These are phyloP conservation scores for Thalia dealbata DNA, from an alignment of 176 grass and related monocot species.

Conservation along the genomic window DNA sequence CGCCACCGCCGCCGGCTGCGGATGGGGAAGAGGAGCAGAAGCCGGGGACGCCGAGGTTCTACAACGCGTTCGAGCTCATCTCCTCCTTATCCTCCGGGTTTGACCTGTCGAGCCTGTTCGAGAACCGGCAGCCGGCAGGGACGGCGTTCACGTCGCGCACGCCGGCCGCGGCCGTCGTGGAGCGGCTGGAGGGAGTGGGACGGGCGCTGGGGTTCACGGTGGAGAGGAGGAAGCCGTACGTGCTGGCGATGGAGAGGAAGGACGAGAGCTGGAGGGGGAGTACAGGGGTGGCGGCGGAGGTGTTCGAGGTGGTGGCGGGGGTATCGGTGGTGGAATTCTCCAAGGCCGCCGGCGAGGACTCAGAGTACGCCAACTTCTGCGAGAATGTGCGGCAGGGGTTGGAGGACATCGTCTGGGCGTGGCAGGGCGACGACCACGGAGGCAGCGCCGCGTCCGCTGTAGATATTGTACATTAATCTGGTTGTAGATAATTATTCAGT, in stretches of 20 bases:
- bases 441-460: background rate
- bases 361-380: constrained; percentile 80
- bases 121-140: constrained; percentile 37
- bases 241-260: constrained; percentile 20
- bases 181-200: constrained; percentile 34
- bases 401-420: constrained; percentile 80
- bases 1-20: background rate
- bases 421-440: constrained; percentile 56
- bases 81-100: constrained; percentile 11
- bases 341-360: constrained; percentile 57
- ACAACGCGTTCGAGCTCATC: constrained; percentile 18
- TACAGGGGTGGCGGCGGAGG: constrained; percentile 34
- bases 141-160: constrained; percentile 70
- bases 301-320: constrained; percentile 1
- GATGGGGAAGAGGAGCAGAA: background rate
- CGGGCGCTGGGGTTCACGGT: constrained; percentile 38
- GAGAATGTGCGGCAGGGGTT: constrained; percentile 49
- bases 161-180: constrained; percentile 37
- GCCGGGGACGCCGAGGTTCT: constrained; percentile 6
- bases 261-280: constrained; percentile 11
- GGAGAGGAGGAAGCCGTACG: constrained; percentile 21
- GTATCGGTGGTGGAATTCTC: constrained; percentile 50
- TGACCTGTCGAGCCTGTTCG: constrained; percentile 36
- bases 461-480: too few species aligned
- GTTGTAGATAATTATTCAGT: too few species aligned